Evolutionary conservation across 2,329 filamentous ascomycete genomes (phyloP).

Genomic region (Erysiphe pisi): DNA sequence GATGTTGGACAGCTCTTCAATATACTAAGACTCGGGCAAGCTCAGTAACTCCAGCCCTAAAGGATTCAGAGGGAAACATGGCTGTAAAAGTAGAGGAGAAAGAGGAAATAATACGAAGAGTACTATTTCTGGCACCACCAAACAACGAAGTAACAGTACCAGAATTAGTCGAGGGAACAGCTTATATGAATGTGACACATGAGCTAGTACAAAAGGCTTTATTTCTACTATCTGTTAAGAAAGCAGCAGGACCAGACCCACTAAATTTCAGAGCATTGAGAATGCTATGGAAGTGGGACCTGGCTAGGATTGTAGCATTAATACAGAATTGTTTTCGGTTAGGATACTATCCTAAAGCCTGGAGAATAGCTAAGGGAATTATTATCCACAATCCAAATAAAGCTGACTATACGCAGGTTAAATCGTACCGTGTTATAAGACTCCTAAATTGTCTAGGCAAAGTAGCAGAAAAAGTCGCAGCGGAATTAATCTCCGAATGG

Average conservation of each 20-base stretch:
- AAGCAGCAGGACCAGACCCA: neutral
- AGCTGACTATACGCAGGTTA: neutral
- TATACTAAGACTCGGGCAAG: neutral
- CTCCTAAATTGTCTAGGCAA: conserved; percentile 13
- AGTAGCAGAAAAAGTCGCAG: neutral
- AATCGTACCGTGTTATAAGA: neutral
- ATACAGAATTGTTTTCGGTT: neutral
- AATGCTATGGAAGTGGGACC: neutral
- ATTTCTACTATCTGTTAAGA: neutral
- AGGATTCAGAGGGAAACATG: neutral
- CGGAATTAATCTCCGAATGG: neutral
- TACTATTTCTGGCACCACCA: neutral
- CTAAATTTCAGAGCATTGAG: neutral
- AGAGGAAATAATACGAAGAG: conserved; percentile 22
- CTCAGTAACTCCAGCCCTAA: neutral
- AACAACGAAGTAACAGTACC: too few species aligned
- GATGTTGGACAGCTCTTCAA: neutral
- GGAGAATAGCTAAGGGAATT: neutral
- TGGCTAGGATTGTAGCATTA: neutral
- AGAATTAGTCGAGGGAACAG: too few species aligned
- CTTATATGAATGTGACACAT: neutral
- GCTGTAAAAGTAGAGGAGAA: neutral
- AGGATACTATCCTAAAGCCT: neutral
- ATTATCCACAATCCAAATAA: neutral
- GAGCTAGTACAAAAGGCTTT: neutral